A percentile compares a stretch with the other conserved stretches of the same genome.
Evolutionary conservation across 2,329 filamentous ascomycete genomes (phyloP).

Genomic region (Microdochium paspali): DNA sequence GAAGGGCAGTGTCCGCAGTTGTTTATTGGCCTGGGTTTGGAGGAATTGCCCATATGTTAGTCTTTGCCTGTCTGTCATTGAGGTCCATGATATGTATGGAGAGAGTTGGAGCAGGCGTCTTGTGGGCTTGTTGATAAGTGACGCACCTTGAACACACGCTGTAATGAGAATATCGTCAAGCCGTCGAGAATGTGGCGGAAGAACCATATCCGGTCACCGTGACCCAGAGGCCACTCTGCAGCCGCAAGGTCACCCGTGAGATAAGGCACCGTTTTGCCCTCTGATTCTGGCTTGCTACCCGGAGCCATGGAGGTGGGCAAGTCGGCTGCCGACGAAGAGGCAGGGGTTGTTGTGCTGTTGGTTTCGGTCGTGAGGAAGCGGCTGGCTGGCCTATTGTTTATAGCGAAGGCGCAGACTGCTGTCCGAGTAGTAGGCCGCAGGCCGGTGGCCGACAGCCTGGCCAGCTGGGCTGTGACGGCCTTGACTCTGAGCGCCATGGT

Average conservation of each 20-base stretch:
- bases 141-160: constrained; percentile 34
- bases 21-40: constrained; percentile 10
- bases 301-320: background rate
- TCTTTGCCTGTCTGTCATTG: too few relatives aligned
- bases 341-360: constrained; percentile 7
- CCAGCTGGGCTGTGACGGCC: constrained; percentile 23
- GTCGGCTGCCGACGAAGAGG: constrained; percentile 9
- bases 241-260: constrained; percentile 7
- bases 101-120: too few relatives aligned
- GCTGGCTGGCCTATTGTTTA: constrained; percentile 1
- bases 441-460: constrained; percentile 30
- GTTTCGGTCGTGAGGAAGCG: background rate
- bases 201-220: constrained; percentile 50
- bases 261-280: constrained; percentile 6
- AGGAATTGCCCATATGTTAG: too few relatives aligned
- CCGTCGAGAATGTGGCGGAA: constrained; percentile 40
- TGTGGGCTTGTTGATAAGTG: too few relatives aligned
- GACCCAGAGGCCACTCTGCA: constrained; percentile 20
- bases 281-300: background rate
- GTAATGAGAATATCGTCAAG: constrained; percentile 43
- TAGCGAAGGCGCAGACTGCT: constrained; percentile 16
- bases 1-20: constrained; percentile 33
- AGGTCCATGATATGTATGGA: too few relatives aligned
- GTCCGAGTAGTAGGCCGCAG: constrained; percentile 31
- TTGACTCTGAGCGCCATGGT: constrained; percentile 26